Evolutionary conservation across 306 rosid species (phyloP).

Genomic region (Acacia confusa): DNA sequence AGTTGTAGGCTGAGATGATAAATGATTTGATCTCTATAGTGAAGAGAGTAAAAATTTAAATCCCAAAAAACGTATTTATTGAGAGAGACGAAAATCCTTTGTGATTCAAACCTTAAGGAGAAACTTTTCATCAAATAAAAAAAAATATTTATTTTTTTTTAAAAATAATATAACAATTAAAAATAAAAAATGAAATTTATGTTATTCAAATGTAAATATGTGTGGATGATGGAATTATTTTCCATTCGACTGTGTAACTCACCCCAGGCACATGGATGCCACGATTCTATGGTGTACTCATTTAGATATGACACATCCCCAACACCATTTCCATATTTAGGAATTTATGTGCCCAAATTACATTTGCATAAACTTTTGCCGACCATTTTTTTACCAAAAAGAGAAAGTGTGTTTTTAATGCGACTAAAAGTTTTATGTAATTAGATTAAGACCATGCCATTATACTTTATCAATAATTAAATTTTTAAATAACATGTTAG

Average conservation of each 20-base stretch:
- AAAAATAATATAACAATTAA: no score
- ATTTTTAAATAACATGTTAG: no score
- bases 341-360: not conserved
- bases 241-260: not conserved
- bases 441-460: no score
- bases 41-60: no score
- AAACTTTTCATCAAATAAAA: no score
- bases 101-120: fast-evolving
- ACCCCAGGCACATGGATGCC: not conserved
- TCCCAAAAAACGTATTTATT: fast-evolving
- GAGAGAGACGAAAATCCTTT: fast-evolving
- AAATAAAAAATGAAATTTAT: not conserved
- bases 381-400: not conserved
- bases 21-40: no score
- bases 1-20: fast-evolving
- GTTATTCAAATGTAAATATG: not conserved
- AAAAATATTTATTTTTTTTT: no score
- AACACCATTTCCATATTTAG: not conserved
- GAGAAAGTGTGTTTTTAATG: not conserved
- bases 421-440: no score
- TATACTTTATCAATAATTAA: no score
- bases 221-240: constrained; percentile 18
- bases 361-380: not conserved
- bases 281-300: not conserved
- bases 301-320: constrained; percentile 14